Evolutionary conservation across 345 rosid genomes (phyloP).

Genomic region (Corchorus olitorius): DNA sequence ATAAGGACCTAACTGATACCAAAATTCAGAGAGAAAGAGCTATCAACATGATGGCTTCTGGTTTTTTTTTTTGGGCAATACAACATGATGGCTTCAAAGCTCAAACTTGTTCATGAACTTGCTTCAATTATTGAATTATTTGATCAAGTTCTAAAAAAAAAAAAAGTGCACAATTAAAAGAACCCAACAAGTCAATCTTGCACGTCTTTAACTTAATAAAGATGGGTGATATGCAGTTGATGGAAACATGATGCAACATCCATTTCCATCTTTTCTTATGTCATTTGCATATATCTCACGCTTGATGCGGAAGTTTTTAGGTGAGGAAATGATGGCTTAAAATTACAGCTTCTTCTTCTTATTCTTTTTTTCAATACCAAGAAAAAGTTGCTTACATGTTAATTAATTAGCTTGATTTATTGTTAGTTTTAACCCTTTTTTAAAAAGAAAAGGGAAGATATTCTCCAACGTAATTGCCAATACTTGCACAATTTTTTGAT

Average conservation of each 20-base stretch:
- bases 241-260: background rate
- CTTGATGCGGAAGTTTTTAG: background rate
- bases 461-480: too few species aligned
- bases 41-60: too few species aligned
- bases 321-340: background rate
- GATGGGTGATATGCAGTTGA: conserved; percentile 3
- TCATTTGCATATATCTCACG: background rate
- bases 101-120: background rate
- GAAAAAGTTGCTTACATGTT: background rate
- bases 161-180: background rate
- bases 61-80: too few species aligned
- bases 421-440: too few species aligned
- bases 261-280: background rate
- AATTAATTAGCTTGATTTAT: background rate
- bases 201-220: background rate
- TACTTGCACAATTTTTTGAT: too few species aligned
- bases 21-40: too few species aligned
- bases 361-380: background rate
- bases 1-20: too few species aligned
- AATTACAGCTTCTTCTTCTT: background rate
- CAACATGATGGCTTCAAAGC: background rate
- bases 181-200: background rate
- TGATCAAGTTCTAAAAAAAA: too few species aligned
- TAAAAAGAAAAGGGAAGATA: too few species aligned
- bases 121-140: background rate